Conservation (phyloP, 805 yeast genomes). For the Blastobotrys terrestris region DNA sequence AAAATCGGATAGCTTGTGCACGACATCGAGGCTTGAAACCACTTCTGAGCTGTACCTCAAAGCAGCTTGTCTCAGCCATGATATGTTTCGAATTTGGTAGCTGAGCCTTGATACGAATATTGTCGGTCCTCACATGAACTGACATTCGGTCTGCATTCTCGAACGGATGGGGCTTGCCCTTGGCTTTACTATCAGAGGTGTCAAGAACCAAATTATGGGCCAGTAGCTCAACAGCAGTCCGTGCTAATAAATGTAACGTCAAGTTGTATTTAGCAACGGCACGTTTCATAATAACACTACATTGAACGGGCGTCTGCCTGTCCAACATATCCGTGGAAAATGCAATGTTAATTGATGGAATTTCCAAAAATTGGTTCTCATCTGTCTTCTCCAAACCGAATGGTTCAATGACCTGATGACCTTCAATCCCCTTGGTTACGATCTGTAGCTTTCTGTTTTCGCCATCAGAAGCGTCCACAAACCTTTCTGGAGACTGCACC, state of each 20-base stretch:
- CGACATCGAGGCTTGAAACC: constrained; percentile 27
- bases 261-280: constrained; percentile 23
- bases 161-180: neutral
- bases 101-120: constrained; percentile 32
- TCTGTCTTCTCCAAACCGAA: constrained; percentile 17
- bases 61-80: constrained; percentile 40
- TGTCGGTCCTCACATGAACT: constrained; percentile 28
- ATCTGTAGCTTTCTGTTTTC: constrained; percentile 18
- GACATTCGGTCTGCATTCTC: constrained; percentile 2
- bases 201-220: constrained; percentile 34
- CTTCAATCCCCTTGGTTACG: constrained; percentile 22
- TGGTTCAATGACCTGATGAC: constrained; percentile 23
- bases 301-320: constrained; percentile 14
- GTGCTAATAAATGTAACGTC: constrained; percentile 40
- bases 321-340: constrained; percentile 15
- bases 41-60: constrained; percentile 27
- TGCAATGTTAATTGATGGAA: constrained; percentile 25
- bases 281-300: constrained; percentile 20
- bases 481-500: neutral
- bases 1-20: constrained; percentile 39
- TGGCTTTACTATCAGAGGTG: neutral
- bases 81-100: constrained; percentile 44
- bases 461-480: constrained; percentile 1
- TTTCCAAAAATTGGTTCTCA: constrained; percentile 19
- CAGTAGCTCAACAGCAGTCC: constrained; percentile 41